Percentiles rank a stretch among this genome's conserved stretches.
Evolutionary conservation across 768 basidiomycete species (phyloP).

Genomic region (Favolaschia claudopus): DNA sequence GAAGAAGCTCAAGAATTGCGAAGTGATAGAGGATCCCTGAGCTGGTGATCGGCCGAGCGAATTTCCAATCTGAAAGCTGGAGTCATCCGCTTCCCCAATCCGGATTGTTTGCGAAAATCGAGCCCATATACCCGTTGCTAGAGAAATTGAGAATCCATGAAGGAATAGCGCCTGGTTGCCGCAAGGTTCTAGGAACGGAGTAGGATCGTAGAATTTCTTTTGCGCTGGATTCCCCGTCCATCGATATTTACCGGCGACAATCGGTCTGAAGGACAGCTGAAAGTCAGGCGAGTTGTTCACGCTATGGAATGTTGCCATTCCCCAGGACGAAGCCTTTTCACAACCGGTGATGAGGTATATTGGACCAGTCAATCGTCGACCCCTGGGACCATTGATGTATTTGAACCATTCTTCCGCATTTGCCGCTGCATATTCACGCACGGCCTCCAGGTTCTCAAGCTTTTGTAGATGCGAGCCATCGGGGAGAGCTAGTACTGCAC

Average conservation of each 20-base stretch:
- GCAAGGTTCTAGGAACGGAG: background rate
- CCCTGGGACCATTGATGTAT: conserved; percentile 18
- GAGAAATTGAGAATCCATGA: conserved; percentile 7
- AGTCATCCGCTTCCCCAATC: too few relatives aligned
- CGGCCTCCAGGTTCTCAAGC: background rate
- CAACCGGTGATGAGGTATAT: conserved; percentile 31
- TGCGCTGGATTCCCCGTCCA: background rate
- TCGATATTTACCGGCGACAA: background rate
- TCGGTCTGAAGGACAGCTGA: background rate
- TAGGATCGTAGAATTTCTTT: background rate
- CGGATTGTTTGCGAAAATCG: too few relatives aligned
- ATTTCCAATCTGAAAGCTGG: too few relatives aligned
- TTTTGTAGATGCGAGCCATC: conserved; percentile 19
- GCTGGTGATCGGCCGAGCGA: too few relatives aligned
- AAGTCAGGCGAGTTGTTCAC: background rate
- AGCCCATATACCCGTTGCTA: background rate
- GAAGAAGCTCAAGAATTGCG: too few relatives aligned
- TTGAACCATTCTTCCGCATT: conserved; percentile 27
- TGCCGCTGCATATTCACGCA: conserved; percentile 15
- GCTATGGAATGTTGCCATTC: conserved; percentile 21
- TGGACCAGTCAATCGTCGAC: conserved; percentile 14
- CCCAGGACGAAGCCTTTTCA: conserved; percentile 28
- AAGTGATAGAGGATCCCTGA: too few relatives aligned
- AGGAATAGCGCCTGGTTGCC: conserved; percentile 12
- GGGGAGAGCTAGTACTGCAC: conserved; percentile 26